phyloP scores from a whole-genome alignment of 345 rosid genomes.

The Syzygium aqueum region DNA sequence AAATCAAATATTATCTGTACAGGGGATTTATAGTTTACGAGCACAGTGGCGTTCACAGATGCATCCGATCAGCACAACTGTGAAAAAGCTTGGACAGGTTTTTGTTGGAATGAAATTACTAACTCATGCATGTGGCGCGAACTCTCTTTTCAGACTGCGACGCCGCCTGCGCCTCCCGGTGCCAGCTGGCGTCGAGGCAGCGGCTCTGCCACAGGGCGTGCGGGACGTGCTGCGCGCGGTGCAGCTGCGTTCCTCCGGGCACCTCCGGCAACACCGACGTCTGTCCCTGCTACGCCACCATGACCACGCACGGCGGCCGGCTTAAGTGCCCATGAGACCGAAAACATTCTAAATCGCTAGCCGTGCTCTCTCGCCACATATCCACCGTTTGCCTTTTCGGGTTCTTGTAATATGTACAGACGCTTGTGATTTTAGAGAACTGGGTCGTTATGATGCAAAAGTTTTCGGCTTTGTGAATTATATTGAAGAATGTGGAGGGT shows the following conservation, averaged over 20 bases:
- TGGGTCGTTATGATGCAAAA: neutral
- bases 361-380: neutral
- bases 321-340: slow-evolving; percentile 56
- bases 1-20: neutral
- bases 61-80: neutral
- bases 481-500: neutral
- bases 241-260: slow-evolving; percentile 83
- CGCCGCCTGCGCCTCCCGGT: slow-evolving; percentile 47
- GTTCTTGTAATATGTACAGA: neutral
- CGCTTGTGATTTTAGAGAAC: neutral
- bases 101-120: neutral
- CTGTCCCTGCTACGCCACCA: slow-evolving; percentile 56
- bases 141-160: slow-evolving; percentile 38
- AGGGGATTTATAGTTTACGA: neutral
- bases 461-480: neutral
- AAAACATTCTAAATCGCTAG: neutral
- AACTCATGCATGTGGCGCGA: neutral
- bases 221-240: slow-evolving; percentile 55
- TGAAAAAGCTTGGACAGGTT: neutral
- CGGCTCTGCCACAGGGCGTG: slow-evolving; percentile 60
- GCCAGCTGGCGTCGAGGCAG: slow-evolving; percentile 51
- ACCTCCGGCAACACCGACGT: slow-evolving; percentile 51
- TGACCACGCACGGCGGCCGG: slow-evolving; percentile 61
- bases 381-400: neutral
- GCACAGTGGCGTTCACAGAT: neutral